These are phyloP conservation scores for Cokeromyces recurvatus DNA, from an alignment of 371 early-diverging fungal species.

Conservation along the genomic window DNA sequence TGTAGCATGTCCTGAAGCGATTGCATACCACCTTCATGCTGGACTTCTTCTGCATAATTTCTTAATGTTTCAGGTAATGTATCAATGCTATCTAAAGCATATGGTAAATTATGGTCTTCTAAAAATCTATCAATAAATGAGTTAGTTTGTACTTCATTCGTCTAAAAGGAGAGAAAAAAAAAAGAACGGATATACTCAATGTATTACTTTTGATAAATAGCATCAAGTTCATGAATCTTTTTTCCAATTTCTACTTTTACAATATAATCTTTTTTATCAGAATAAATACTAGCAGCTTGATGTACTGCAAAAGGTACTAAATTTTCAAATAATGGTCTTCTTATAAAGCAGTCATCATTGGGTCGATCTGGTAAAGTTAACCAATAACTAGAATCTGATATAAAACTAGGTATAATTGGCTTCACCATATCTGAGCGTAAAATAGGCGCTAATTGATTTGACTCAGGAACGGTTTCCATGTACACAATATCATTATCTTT, in stretches of 20 bases:
- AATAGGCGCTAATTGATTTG: constrained; percentile 53
- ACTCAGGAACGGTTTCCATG: constrained; percentile 71
- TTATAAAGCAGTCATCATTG: constrained; percentile 38
- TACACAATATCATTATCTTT: constrained; percentile 90
- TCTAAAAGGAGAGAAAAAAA: no score
- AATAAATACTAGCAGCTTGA: constrained; percentile 80
- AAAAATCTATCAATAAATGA: constrained; percentile 13
- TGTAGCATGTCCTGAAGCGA: constrained; percentile 60
- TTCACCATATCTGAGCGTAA: constrained; percentile 73
- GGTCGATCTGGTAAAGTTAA: constrained; percentile 10
- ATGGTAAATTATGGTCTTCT: constrained; percentile 20
- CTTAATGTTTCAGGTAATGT: constrained; percentile 63
- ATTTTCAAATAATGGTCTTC: constrained; percentile 72
- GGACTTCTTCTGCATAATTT: constrained; percentile 68
- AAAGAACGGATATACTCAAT: background rate
- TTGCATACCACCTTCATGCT: constrained; percentile 64
- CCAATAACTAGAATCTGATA: constrained; percentile 33
- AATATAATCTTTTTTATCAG: constrained; percentile 67
- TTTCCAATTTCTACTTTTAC: constrained; percentile 61
- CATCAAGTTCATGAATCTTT: constrained; percentile 58
- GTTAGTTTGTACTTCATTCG: no score
- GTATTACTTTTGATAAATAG: constrained; percentile 50
- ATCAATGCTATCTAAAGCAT: constrained; percentile 39
- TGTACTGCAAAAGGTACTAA: constrained; percentile 91
- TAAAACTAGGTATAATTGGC: constrained; percentile 43